Base-by-base conservation (phyloP, 108 stramenopile genomes). In the Nitzschia inconspicua region DNA sequence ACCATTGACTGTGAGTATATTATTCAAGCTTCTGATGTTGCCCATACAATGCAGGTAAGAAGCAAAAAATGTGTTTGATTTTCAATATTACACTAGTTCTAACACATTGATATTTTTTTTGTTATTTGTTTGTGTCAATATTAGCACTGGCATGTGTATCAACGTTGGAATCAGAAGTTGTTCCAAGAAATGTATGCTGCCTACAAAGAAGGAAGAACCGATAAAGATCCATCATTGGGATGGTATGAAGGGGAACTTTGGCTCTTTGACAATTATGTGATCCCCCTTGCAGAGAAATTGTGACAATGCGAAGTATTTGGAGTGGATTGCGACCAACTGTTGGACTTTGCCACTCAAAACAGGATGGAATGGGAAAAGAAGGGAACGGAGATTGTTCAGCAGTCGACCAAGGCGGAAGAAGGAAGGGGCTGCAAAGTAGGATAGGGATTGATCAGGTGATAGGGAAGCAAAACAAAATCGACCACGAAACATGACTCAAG, bases 1-100 rank as follows among this genome's bases (percentile, higher is more conserved):
- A 51, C 50, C 19, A 71, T 79, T 48, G 79, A 80, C 48, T 75
- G 72, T n/a, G n/a, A n/a, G n/a, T n/a, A n/a, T 25, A 73, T 80
- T 47, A 76, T 80, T 44, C 74, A 75, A 57, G 79, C 76, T 10
- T 68, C 79, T 1, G 79, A 80, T 62, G 74, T 80, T 9, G 52
- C 72, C 1, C 79, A 80, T 39, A 77, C 76, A 3, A 80, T 80
- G 75, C 79, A 80, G n/a, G n/a, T n/a, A n/a, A n/a, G n/a, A n/a
- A n/a, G n/a, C n/a, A n/a, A n/a, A n/a, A n/a, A n/a, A n/a, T n/a
- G n/a, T n/a, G n/a, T n/a, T n/a, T n/a, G n/a, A n/a, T n/a, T n/a
- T n/a, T n/a, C n/a, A n/a, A n/a, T n/a, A n/a, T n/a, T n/a, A n/a
- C n/a, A n/a, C n/a, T n/a, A n/a, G n/a, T n/a, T n/a, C n/a, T n/a